Percentiles rank a stretch among this genome's conserved stretches.
Conservation (phyloP, 2,329 filamentous ascomycete genomes). For the Balansia obtecta region DNA sequence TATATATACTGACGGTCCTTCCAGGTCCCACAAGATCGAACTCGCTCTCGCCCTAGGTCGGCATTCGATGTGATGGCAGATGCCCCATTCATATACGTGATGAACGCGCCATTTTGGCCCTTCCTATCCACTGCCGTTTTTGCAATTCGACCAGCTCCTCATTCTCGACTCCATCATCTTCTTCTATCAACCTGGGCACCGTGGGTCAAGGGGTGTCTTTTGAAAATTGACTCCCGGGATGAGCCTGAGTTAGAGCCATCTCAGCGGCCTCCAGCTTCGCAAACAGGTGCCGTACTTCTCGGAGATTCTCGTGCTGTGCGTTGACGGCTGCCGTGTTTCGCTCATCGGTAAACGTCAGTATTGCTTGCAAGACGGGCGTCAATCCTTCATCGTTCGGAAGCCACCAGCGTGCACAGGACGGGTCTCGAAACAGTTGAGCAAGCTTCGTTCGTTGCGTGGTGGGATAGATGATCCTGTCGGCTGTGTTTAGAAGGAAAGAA, state of each 20-base stretch:
- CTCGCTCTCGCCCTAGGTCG: too few species aligned
- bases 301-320: slow-evolving; percentile 50
- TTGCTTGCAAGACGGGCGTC: slow-evolving; percentile 58
- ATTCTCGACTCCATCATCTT: background rate
- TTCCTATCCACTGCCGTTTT: background rate
- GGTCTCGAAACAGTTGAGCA: slow-evolving; percentile 60
- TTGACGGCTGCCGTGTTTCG: slow-evolving; percentile 50
- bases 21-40: too few species aligned
- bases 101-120: background rate
- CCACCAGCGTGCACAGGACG: slow-evolving; percentile 74
- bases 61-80: too few species aligned
- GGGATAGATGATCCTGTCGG: slow-evolving; percentile 68
- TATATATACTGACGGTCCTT: too few species aligned
- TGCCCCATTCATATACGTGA: background rate
- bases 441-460: slow-evolving; percentile 61
- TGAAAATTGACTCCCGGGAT: background rate
- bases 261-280: slow-evolving; percentile 35
- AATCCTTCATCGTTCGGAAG: slow-evolving; percentile 70
- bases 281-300: slow-evolving; percentile 66
- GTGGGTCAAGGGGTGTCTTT: background rate
- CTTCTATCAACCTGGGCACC: background rate
- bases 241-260: background rate
- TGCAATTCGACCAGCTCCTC: background rate
- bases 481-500: background rate
- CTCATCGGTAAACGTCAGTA: slow-evolving; percentile 73